These are phyloP conservation scores for Protoeuglena noctilucae DNA, from an alignment of 139 green algal species.

Conservation along the genomic window DNA sequence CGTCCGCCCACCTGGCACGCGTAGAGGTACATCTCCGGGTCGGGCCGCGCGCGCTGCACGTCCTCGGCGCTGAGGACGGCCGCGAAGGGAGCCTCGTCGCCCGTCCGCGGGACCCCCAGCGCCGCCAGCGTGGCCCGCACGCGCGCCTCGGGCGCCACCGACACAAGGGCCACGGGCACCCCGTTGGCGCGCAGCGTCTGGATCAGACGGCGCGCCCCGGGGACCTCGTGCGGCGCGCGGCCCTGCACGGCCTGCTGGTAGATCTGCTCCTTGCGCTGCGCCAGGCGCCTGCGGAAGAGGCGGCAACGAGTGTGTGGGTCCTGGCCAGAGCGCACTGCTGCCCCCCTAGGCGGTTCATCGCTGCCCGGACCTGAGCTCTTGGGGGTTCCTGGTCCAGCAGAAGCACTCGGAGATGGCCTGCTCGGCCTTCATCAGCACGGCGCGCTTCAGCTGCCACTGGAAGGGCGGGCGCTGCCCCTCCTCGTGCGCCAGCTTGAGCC, in stretches of 20 bases:
- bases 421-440: slow-evolving; percentile 74
- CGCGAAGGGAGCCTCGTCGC: slow-evolving; percentile 53
- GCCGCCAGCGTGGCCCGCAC: slow-evolving; percentile 28
- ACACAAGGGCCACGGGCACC: slow-evolving; percentile 61
- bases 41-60: slow-evolving; percentile 39
- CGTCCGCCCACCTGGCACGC: slow-evolving; percentile 23
- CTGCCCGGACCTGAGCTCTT: no score
- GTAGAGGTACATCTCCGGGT: slow-evolving; percentile 56
- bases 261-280: slow-evolving; percentile 55
- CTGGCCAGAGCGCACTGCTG: no score
- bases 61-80: slow-evolving; percentile 63
- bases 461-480: slow-evolving; percentile 54
- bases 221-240: slow-evolving; percentile 8
- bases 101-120: slow-evolving; percentile 29
- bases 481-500: slow-evolving; percentile 61
- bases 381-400: slow-evolving; percentile 71
- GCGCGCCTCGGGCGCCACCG: slow-evolving; percentile 27
- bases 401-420: slow-evolving; percentile 74
- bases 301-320: no score
- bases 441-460: slow-evolving; percentile 39
- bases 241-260: slow-evolving; percentile 32
- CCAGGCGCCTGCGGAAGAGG: slow-evolving; percentile 42
- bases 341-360: no score
- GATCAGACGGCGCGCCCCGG: slow-evolving; percentile 25
- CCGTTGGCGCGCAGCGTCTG: slow-evolving; percentile 49